Percentiles rank a stretch among this genome's conserved stretches.
Evolutionary conservation across 345 rosid species (phyloP).

Genomic region (Sonneratia caseolaris): DNA sequence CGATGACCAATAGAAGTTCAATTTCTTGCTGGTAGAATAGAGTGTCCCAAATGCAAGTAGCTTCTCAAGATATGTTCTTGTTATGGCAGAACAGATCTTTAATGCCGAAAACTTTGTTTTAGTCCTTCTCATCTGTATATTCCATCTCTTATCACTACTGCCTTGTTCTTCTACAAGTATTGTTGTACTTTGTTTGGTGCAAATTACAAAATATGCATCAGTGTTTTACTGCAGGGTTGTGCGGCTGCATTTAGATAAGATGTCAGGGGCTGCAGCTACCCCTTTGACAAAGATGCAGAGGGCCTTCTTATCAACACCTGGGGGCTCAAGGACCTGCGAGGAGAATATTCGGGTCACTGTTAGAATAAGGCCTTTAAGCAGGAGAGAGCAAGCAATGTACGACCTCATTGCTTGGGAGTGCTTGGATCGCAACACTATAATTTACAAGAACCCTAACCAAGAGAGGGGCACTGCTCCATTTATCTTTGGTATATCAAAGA

Average conservation of each 20-base stretch:
- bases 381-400: conserved; percentile 75
- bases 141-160: background rate
- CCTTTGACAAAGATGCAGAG: conserved; percentile 46
- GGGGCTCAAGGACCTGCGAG: conserved; percentile 51
- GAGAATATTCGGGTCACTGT: conserved; percentile 88
- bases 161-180: background rate
- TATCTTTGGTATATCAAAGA: conserved; percentile 47
- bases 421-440: conserved; percentile 48
- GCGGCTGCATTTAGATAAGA: conserved; percentile 16
- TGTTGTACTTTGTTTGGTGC: background rate
- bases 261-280: conserved; percentile 66
- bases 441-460: conserved; percentile 53
- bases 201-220: background rate
- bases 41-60: background rate
- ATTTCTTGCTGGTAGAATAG: conserved; percentile 2
- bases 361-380: conserved; percentile 67
- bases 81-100: background rate
- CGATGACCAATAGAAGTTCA: background rate
- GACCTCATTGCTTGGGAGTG: conserved; percentile 95
- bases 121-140: background rate
- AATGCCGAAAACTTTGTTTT: background rate
- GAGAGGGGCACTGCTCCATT: conserved; percentile 37
- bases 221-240: conserved; percentile 1
- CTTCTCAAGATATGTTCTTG: background rate
- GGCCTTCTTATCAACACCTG: conserved; percentile 45